These are phyloP conservation scores for Oxyria digyna DNA, from an alignment of 148 eudicot species.

Conservation along the genomic window DNA sequence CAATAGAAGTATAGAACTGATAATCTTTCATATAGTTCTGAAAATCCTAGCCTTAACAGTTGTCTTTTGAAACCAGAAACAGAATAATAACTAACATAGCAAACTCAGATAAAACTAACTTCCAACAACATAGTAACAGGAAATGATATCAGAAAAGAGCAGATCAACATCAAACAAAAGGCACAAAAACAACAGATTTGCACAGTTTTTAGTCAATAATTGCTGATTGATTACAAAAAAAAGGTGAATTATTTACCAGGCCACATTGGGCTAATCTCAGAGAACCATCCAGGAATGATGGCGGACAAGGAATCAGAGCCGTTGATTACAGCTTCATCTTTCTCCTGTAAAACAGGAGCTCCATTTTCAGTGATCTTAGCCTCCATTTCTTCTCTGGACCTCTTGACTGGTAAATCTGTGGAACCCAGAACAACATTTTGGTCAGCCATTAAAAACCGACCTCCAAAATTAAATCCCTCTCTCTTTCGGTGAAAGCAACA, in stretches of 20 bases:
- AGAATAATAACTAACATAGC: too few species aligned
- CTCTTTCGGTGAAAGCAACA: not conserved
- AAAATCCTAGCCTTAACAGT: too few species aligned
- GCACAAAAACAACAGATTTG: too few species aligned
- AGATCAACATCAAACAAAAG: not conserved
- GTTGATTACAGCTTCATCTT: conserved; percentile 2
- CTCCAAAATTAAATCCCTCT: not conserved
- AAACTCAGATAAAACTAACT: not conserved
- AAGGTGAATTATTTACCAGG: conserved; percentile 38
- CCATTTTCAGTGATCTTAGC: conserved; percentile 12
- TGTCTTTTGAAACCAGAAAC: not conserved
- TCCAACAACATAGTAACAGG: not conserved
- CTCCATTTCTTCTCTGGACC: conserved; percentile 20
- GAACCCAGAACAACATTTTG: conserved; percentile 16
- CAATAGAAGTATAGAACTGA: too few species aligned
- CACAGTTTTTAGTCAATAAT: too few species aligned
- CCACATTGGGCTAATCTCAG: conserved; percentile 98
- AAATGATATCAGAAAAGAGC: not conserved
- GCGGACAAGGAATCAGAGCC: conserved; percentile 25
- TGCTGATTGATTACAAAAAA: too few species aligned
- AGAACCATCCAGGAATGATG: conserved; percentile 87
- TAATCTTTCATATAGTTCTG: not conserved
- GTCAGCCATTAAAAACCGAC: conserved; percentile 25
- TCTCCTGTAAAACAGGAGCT: conserved; percentile 10
- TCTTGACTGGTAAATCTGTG: conserved; percentile 35